These are phyloP conservation scores for Diaporthe batatas DNA, from an alignment of 2,329 filamentous ascomycete species.

Conservation along the genomic window DNA sequence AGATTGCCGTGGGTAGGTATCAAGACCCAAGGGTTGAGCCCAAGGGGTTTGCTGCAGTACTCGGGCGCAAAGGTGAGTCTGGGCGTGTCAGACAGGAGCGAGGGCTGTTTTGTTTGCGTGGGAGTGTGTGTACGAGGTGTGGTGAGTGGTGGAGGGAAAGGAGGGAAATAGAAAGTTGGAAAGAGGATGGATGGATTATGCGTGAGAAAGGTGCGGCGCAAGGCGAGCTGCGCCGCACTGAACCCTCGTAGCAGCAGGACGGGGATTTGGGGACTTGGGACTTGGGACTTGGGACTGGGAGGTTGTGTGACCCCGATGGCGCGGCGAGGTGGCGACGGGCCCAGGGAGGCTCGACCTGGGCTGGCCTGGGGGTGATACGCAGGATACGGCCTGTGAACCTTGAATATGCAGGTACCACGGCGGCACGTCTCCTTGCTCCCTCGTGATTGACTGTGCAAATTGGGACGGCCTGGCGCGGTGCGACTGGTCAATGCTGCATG, in stretches of 20 bases:
- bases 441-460: conserved; percentile 11
- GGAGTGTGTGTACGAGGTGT: background rate
- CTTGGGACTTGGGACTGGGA: conserved; percentile 3
- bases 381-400: conserved; percentile 34
- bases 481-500: conserved; percentile 13
- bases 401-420: conserved; percentile 34
- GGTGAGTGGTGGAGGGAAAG: background rate
- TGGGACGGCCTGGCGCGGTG: conserved; percentile 3
- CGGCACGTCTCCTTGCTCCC: conserved; percentile 6
- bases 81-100: conserved; percentile 14
- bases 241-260: conserved; percentile 4
- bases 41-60: conserved; percentile 14
- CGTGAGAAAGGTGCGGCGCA: background rate
- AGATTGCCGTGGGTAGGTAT: conserved; percentile 25
- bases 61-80: conserved; percentile 23
- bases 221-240: conserved; percentile 20
- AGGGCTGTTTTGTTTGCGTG: background rate
- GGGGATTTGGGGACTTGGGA: conserved; percentile 2
- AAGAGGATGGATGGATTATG: conserved; percentile 2
- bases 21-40: conserved; percentile 9
- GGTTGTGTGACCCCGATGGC: conserved; percentile 23
- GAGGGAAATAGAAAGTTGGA: background rate
- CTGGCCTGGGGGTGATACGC: conserved; percentile 20
- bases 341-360: conserved; percentile 31
- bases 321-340: conserved; percentile 32